Percentiles rank a stretch among this genome's conserved stretches.
These are phyloP conservation scores for Phytophthora constricta DNA, from an alignment of 352 stramenopile genomes.

Conservation along the genomic window DNA sequence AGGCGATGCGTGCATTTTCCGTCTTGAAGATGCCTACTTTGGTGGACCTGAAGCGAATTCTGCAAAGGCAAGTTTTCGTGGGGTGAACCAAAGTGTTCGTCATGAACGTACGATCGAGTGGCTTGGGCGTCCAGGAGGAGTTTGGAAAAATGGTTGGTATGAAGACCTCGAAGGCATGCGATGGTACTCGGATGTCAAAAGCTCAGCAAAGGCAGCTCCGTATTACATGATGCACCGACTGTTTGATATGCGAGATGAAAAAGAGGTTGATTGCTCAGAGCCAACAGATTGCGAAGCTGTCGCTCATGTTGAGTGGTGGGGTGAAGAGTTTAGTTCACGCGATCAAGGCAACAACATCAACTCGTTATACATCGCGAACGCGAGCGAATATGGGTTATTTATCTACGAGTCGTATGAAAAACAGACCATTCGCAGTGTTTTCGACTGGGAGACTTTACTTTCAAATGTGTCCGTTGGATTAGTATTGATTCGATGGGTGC, in stretches of 20 bases:
- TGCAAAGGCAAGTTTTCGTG: slow-evolving; percentile 1
- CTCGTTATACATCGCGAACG: slow-evolving; percentile 13
- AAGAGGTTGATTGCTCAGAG: slow-evolving; percentile 16
- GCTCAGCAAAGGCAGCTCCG: slow-evolving; percentile 2
- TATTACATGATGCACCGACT: slow-evolving; percentile 22
- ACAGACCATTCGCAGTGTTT: background rate
- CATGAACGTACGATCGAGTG: slow-evolving; percentile 19
- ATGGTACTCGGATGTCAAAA: slow-evolving; percentile 34
- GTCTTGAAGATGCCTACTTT: slow-evolving; percentile 10
- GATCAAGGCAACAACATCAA: background rate
- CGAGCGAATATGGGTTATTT: slow-evolving; percentile 9
- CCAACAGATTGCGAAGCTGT: background rate
- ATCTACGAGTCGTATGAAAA: background rate
- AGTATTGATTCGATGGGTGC: background rate
- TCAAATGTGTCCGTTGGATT: slow-evolving; percentile 3
- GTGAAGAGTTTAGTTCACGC: background rate
- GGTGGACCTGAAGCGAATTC: background rate
- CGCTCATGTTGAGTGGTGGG: background rate
- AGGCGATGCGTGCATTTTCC: slow-evolving; percentile 32
- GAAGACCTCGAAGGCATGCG: slow-evolving; percentile 21
- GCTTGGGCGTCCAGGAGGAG: slow-evolving; percentile 10
- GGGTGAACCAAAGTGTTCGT: slow-evolving; percentile 15
- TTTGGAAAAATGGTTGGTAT: slow-evolving; percentile 35
- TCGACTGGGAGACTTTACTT: slow-evolving; percentile 14
- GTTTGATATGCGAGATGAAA: slow-evolving; percentile 19